A percentile compares a stretch with the other conserved stretches of the same genome.
Evolutionary conservation across 768 basidiomycete genomes (phyloP).

Genomic region (Scleroderma citrinum): DNA sequence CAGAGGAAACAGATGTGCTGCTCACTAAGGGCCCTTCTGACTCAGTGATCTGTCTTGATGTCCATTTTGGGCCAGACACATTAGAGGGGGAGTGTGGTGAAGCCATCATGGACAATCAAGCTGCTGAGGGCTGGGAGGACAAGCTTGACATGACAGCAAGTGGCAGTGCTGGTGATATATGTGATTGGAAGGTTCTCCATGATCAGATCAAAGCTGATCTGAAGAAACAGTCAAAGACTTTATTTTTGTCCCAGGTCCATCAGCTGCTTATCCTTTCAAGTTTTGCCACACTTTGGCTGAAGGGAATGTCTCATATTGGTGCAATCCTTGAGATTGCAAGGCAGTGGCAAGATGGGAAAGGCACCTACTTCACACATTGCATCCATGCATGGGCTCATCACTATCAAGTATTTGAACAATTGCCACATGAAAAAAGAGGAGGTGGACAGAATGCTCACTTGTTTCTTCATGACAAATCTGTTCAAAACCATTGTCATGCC

Average conservation of each 20-base stretch:
- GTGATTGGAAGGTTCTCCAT: constrained; percentile 20
- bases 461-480: not conserved
- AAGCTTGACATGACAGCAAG: constrained; percentile 14
- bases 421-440: not conserved
- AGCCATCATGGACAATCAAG: no score
- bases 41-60: no score
- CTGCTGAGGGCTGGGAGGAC: constrained; percentile 18
- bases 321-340: not conserved
- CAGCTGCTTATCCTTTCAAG: not conserved
- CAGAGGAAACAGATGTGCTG: no score
- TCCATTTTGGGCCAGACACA: no score
- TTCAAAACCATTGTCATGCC: not conserved
- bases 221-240: constrained; percentile 17
- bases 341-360: not conserved
- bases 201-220: constrained; percentile 29
- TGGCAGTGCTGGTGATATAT: constrained; percentile 10
- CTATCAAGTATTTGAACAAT: not conserved
- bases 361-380: not conserved
- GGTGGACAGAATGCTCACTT: not conserved
- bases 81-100: no score
- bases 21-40: no score
- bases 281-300: not conserved
- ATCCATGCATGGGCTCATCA: not conserved
- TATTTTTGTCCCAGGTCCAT: constrained; percentile 19
- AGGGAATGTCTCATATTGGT: not conserved